phyloP scores from a whole-genome alignment of 352 stramenopile genomes.

The Phytophthora agathidicida region DNA sequence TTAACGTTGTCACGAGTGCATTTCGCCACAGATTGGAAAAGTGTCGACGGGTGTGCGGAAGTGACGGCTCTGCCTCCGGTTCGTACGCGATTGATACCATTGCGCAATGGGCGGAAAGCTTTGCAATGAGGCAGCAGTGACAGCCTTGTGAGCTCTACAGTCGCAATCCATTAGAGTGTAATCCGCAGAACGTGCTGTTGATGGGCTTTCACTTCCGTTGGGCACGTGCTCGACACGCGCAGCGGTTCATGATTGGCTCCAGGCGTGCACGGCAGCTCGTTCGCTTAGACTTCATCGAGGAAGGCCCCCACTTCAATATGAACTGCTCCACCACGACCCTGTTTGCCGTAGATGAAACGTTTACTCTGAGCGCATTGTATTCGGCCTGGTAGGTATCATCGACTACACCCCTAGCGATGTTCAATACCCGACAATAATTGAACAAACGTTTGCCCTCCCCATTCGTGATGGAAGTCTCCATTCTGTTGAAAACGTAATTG shows the following conservation, averaged over 20 bases:
- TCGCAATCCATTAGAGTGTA: constrained; percentile 2
- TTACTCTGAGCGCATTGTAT: too few species aligned
- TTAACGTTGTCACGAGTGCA: neutral
- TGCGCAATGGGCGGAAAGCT: constrained; percentile 2
- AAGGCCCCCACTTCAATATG: constrained; percentile 14
- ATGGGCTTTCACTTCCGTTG: neutral
- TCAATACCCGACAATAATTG: too few species aligned
- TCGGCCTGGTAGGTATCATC: too few species aligned
- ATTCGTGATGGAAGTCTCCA: too few species aligned
- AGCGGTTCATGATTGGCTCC: constrained; percentile 15
- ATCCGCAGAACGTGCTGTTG: constrained; percentile 5
- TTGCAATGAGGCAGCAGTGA: constrained; percentile 3
- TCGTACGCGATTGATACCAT: constrained; percentile 7
- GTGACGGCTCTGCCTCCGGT: constrained; percentile 1
- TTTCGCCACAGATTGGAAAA: constrained; percentile 1
- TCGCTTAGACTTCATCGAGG: constrained; percentile 21
- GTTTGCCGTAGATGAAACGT: too few species aligned
- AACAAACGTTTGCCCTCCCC: too few species aligned
- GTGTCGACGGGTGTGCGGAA: neutral
- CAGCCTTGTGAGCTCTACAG: neutral
- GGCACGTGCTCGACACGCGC: constrained; percentile 14
- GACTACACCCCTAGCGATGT: too few species aligned
- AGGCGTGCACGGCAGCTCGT: constrained; percentile 13
- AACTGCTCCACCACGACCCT: too few species aligned
- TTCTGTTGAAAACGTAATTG: too few species aligned